phyloP scores from a whole-genome alignment of 306 rosid genomes.

The Malus sieversii region DNA sequence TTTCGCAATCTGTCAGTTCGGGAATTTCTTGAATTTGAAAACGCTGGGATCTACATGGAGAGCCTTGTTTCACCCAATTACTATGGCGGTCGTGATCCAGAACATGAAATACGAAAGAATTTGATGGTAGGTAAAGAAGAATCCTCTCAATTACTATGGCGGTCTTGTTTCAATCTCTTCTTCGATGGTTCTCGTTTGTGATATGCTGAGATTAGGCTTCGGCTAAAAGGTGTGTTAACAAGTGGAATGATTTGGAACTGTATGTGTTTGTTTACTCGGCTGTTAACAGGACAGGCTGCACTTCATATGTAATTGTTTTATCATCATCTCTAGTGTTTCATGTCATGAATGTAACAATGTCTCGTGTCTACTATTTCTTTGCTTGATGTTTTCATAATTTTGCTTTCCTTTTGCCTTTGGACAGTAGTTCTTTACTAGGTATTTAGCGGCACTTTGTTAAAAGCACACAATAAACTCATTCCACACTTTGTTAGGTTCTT shows the following conservation, averaged over 20 bases:
- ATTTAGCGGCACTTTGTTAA: background rate
- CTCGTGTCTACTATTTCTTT: background rate
- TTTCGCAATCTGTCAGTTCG: background rate
- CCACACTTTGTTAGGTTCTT: background rate
- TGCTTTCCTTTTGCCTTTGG: background rate
- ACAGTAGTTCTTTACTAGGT: background rate
- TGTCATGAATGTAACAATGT: background rate
- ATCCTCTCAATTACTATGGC: too few species aligned
- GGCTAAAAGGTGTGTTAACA: too few species aligned
- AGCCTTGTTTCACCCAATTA: background rate
- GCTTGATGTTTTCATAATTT: too few species aligned
- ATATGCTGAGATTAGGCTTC: background rate
- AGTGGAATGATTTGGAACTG: background rate
- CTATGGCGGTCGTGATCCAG: background rate
- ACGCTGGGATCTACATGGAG: background rate
- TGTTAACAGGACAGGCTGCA: background rate
- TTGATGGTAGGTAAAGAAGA: background rate
- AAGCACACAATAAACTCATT: background rate
- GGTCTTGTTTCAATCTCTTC: too few species aligned
- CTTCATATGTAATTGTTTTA: background rate
- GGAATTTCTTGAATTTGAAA: too few species aligned
- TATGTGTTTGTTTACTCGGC: background rate
- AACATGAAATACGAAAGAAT: background rate
- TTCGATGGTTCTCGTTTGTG: background rate
- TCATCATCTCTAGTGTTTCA: background rate